These are phyloP conservation scores for Neurospora sp. DNA, from an alignment of 495 filamentous ascomycete species.

Conservation along the genomic window DNA sequence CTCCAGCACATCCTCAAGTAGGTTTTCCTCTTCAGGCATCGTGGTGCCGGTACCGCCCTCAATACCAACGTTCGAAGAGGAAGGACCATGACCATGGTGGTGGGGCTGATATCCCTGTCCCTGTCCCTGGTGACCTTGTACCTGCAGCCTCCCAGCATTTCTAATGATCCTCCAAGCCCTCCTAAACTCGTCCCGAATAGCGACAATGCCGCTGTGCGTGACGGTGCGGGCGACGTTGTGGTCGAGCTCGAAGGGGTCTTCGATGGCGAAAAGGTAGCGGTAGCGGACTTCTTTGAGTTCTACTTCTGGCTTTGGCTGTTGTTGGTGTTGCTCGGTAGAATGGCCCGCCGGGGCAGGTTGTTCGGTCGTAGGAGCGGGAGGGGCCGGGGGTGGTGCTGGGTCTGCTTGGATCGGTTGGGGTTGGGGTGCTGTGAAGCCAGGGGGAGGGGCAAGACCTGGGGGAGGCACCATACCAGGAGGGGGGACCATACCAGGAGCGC, in stretches of 20 bases:
- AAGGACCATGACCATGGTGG: neutral
- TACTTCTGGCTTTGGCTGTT: conserved; percentile 8
- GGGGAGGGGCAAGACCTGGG: neutral
- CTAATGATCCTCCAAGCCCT: conserved; percentile 59
- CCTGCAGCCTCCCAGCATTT: conserved; percentile 13
- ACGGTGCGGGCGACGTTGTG: conserved; percentile 81
- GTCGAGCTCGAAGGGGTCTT: conserved; percentile 75
- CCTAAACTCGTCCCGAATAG: conserved; percentile 71
- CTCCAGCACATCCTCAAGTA: neutral
- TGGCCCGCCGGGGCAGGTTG: neutral
- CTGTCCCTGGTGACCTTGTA: neutral
- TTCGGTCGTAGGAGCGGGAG: neutral
- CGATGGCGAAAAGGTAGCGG: conserved; percentile 77
- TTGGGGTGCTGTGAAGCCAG: neutral
- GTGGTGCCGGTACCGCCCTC: too few species aligned
- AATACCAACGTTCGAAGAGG: too few species aligned
- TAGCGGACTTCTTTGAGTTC: conserved; percentile 56
- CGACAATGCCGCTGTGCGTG: conserved; percentile 60
- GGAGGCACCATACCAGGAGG: neutral
- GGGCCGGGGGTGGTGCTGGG: neutral
- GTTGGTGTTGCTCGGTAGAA: neutral
- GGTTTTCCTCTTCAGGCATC: neutral
- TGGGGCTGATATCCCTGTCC: neutral
- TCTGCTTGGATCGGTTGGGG: neutral
- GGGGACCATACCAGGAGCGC: neutral